phyloP scores from a whole-genome alignment of 1,284 basidiomycete species.

The Cryptococcus deneoformans region DNA sequence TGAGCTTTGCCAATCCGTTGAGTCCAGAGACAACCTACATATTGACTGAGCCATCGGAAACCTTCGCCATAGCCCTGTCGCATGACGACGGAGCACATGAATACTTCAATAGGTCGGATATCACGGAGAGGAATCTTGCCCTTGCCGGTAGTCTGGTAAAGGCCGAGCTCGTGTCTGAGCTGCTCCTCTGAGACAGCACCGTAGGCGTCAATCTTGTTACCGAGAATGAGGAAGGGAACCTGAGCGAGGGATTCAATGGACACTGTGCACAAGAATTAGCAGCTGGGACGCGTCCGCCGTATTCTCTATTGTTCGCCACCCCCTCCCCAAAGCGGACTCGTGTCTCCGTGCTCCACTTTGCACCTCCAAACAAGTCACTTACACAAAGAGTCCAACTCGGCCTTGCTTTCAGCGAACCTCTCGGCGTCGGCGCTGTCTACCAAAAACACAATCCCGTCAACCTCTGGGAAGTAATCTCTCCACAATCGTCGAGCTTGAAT shows the following conservation, averaged over 20 bases:
- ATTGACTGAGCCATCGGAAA: conserved; percentile 99
- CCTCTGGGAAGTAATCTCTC: conserved; percentile 99
- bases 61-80: conserved; percentile 98
- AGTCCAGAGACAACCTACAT: conserved; percentile 56
- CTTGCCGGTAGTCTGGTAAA: conserved; percentile 99
- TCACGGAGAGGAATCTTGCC: conserved; percentile 96
- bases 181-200: conserved; percentile 98
- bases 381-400: conserved; percentile 88
- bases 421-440: conserved; percentile 97
- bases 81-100: conserved; percentile 99
- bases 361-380: background rate
- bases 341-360: too few species aligned
- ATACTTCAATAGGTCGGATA: conserved; percentile 98
- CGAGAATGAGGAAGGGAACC: conserved; percentile 97
- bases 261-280: conserved; percentile 25
- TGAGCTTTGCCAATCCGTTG: too few species aligned
- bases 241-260: conserved; percentile 87
- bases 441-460: conserved; percentile 98
- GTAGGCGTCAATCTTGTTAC: conserved; percentile 99
- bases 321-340: too few species aligned
- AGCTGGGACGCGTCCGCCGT: too few species aligned
- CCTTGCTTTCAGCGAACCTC: conserved; percentile 93
- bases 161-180: conserved; percentile 87
- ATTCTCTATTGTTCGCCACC: too few species aligned
- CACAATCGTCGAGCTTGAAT: conserved; percentile 98